phyloP scores from a whole-genome alignment of 148 eudicot species.

The Chenopodium album region DNA sequence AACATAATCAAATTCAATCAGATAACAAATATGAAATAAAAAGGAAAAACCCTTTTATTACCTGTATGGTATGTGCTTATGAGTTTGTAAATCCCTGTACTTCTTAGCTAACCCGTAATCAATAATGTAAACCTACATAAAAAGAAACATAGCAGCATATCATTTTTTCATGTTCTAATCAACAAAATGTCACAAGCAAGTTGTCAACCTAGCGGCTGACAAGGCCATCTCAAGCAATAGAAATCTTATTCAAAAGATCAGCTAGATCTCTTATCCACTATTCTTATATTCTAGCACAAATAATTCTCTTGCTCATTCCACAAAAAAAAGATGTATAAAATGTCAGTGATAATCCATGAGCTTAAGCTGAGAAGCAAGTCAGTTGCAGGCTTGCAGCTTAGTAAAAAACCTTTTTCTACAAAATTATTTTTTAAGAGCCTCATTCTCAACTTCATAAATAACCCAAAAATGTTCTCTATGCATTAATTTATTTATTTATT shows the following conservation, averaged over 20 bases:
- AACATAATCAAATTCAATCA: not conserved
- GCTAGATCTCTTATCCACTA: not conserved
- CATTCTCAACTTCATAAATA: not conserved
- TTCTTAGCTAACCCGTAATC: conserved; percentile 95
- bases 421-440: not conserved
- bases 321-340: not conserved
- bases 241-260: not conserved
- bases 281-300: not conserved
- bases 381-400: not conserved
- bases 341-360: not conserved
- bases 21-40: not conserved
- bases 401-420: not conserved
- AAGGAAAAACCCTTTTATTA: conserved; percentile 13
- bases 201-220: not conserved
- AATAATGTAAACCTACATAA: conserved; percentile 69
- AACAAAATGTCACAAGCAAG: not conserved
- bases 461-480: not conserved
- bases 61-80: conserved; percentile 98
- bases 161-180: not conserved
- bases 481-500: not conserved
- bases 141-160: conserved; percentile 12
- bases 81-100: conserved; percentile 93
- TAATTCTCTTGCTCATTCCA: not conserved
- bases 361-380: not conserved
- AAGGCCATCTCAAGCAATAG: not conserved